These are phyloP conservation scores for Trypanosoma conorhini DNA, from an alignment of 208 protist genomes.

Conservation along the genomic window DNA sequence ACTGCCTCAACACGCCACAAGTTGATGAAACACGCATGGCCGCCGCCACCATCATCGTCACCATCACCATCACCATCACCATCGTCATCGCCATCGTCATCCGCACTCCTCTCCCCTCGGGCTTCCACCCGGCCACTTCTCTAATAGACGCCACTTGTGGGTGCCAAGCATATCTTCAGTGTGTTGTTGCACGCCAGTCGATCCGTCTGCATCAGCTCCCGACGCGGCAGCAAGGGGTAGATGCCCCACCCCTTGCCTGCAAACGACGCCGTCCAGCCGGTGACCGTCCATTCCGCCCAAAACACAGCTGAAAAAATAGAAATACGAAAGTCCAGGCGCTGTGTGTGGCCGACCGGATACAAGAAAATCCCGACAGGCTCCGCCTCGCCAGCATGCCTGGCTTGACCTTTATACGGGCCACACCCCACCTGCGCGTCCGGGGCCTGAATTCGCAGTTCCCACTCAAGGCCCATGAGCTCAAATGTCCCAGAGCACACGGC, in stretches of 20 bases:
- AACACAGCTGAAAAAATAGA: constrained; percentile 66
- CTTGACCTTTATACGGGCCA: not conserved
- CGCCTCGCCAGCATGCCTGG: constrained; percentile 26
- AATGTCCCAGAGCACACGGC: constrained; percentile 67
- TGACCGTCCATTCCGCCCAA: constrained; percentile 73
- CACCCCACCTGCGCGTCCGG: not conserved
- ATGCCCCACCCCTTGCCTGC: constrained; percentile 72
- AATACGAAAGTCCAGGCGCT: constrained; percentile 73
- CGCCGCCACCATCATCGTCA: not conserved
- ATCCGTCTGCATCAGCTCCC: constrained; percentile 68
- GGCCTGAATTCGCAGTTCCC: constrained; percentile 62
- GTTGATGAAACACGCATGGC: not conserved
- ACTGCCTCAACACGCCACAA: not conserved
- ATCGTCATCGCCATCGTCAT: not conserved
- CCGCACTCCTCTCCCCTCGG: not conserved
- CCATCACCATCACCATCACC: not conserved
- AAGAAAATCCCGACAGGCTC: constrained; percentile 73
- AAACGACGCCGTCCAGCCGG: constrained; percentile 51
- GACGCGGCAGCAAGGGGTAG: constrained; percentile 58
- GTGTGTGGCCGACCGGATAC: constrained; percentile 46
- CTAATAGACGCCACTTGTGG: constrained; percentile 72
- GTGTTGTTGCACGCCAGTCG: constrained; percentile 64
- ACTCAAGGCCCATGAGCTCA: constrained; percentile 46
- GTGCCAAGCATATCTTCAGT: constrained; percentile 71
- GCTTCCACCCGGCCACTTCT: not conserved